These are phyloP conservation scores for Blastocystis sp. DNA, from an alignment of 352 stramenopile genomes.

Conservation along the genomic window DNA sequence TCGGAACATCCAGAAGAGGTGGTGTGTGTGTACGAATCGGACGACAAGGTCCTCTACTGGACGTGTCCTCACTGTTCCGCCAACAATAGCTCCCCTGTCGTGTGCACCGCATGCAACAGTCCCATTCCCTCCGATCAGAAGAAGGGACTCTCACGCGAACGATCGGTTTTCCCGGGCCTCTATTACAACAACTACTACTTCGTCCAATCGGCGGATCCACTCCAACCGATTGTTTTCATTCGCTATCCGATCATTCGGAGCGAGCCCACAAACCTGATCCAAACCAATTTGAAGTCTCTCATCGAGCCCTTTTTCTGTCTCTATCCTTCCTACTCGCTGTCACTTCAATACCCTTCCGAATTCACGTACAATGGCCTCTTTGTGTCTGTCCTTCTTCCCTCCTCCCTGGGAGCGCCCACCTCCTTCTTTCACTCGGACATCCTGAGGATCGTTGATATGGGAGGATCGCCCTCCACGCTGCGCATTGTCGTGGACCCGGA, in stretches of 20 bases:
- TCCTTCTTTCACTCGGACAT: not conserved
- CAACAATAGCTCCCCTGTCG: not conserved
- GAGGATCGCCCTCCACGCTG: not conserved
- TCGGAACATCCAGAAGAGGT: not conserved
- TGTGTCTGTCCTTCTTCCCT: not conserved
- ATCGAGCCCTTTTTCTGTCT: not conserved
- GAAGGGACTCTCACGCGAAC: not conserved
- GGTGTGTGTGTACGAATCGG: not conserved
- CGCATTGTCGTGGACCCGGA: not conserved
- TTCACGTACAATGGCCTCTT: not conserved
- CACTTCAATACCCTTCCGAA: not conserved
- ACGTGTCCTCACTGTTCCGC: not conserved
- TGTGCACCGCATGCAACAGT: not conserved
- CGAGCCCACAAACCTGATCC: not conserved
- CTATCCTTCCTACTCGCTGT: not conserved
- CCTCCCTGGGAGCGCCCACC: not conserved
- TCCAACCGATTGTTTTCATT: not conserved
- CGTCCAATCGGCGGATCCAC: not conserved
- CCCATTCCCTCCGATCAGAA: not conserved
- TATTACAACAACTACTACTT: slow-evolving; percentile 24
- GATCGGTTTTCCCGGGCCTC: not conserved
- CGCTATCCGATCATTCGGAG: not conserved
- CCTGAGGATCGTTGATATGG: not conserved
- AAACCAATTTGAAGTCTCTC: not conserved
- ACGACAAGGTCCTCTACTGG: slow-evolving; percentile 7